Conservation (phyloP, 106 monocot species). For the Dioscorea alata region DNA sequence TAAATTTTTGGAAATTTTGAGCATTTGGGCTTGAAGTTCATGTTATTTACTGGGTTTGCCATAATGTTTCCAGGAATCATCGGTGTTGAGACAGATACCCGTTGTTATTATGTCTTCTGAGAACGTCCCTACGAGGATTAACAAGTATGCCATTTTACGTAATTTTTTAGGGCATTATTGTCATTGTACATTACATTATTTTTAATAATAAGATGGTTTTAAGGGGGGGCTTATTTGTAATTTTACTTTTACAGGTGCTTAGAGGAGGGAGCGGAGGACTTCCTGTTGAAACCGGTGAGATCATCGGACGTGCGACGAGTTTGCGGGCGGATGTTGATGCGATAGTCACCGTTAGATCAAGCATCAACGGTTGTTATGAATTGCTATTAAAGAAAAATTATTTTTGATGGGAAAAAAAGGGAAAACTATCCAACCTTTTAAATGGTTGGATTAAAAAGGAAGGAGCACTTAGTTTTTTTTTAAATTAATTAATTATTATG, state of each 20-base stretch:
- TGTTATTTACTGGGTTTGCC: not conserved
- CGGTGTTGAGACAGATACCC: constrained; percentile 56
- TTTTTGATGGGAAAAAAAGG: too few relatives aligned
- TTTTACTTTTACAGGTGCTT: constrained; percentile 27
- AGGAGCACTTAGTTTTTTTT: too few relatives aligned
- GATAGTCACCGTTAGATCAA: not conserved
- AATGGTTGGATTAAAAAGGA: too few relatives aligned
- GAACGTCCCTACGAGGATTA: constrained; percentile 59
- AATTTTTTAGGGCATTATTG: too few relatives aligned
- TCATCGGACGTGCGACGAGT: constrained; percentile 56
- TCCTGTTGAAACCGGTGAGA: constrained; percentile 70
- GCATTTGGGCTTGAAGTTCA: not conserved
- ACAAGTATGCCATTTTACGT: constrained; percentile 11
- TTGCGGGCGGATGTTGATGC: constrained; percentile 32
- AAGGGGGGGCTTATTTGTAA: too few relatives aligned
- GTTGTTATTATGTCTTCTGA: constrained; percentile 88
- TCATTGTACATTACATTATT: too few relatives aligned
- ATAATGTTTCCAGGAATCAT: constrained; percentile 33
- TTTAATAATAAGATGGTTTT: too few relatives aligned
- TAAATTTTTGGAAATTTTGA: not conserved
- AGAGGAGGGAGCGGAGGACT: constrained; percentile 72
- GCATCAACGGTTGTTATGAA: too few relatives aligned
- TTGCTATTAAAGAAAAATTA: too few relatives aligned
- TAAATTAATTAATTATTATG: too few relatives aligned
- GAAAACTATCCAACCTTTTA: too few relatives aligned